Conservation (phyloP, 768 basidiomycete genomes). For the Mycena galericulata region DNA sequence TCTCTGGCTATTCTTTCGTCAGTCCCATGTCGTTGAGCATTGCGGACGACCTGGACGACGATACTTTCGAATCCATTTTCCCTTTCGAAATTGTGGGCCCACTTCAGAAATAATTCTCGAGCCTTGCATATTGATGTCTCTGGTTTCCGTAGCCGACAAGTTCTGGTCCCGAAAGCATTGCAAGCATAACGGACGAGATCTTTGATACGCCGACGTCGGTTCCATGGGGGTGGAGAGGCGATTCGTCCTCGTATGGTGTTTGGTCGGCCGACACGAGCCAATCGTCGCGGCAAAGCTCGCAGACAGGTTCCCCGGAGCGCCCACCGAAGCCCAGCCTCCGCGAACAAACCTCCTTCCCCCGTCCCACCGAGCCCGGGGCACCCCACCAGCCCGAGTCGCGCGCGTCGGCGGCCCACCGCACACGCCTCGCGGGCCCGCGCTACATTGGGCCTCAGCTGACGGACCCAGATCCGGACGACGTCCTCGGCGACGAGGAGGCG, state of each 20-base stretch:
- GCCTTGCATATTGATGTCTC: not conserved
- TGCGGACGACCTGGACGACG: constrained; percentile 45
- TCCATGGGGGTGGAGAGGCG: constrained; percentile 30
- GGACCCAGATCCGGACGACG: constrained; percentile 31
- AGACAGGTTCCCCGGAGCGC: constrained; percentile 40
- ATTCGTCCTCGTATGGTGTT: constrained; percentile 31
- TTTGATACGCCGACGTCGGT: constrained; percentile 22
- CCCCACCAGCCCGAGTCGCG: not conserved
- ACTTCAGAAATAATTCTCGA: not conserved
- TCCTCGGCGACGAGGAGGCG: constrained; percentile 27
- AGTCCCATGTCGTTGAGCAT: constrained; percentile 56
- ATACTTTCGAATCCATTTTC: constrained; percentile 42
- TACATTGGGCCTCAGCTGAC: constrained; percentile 42
- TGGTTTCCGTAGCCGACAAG: constrained; percentile 3
- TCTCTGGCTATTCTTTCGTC: constrained; percentile 58
- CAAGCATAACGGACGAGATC: constrained; percentile 29
- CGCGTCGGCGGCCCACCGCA: constrained; percentile 6
- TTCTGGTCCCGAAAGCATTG: constrained; percentile 25
- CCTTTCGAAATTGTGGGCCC: constrained; percentile 34
- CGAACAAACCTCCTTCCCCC: constrained; percentile 20
- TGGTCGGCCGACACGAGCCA: constrained; percentile 39
- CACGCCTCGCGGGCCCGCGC: constrained; percentile 19
- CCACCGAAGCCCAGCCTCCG: constrained; percentile 39
- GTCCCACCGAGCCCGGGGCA: constrained; percentile 1
- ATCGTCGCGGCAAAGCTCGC: constrained; percentile 43